Conservation (phyloP, 176 grass and related monocot genomes). For the Oryza nivara region DNA sequence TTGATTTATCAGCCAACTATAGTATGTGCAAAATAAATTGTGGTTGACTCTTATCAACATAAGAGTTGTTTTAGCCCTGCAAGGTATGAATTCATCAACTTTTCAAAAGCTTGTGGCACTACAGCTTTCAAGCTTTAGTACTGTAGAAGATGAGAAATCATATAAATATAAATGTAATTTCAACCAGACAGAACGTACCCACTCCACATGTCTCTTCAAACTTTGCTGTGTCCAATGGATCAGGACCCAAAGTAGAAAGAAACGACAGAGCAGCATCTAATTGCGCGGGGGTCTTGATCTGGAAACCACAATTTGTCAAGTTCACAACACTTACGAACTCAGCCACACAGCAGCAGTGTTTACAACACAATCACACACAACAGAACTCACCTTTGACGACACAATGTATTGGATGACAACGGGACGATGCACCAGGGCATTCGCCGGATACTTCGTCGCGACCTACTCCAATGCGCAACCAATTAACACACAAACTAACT, state of each 20-base stretch:
- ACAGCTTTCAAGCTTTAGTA: neutral
- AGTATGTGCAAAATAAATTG: neutral
- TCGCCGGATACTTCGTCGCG: slow-evolving; percentile 57
- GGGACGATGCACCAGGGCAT: slow-evolving; percentile 52
- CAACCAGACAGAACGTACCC: slow-evolving; percentile 35
- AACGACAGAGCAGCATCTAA: slow-evolving; percentile 61
- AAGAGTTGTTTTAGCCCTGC: neutral
- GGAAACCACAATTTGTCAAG: slow-evolving; percentile 17
- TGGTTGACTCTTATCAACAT: neutral
- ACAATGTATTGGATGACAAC: slow-evolving; percentile 53
- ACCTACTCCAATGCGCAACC: slow-evolving; percentile 37
- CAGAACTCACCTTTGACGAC: slow-evolving; percentile 41
- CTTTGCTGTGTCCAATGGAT: slow-evolving; percentile 48
- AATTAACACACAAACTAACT: slow-evolving; percentile 5
- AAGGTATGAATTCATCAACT: neutral
- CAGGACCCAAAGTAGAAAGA: slow-evolving; percentile 49
- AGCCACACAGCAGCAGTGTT: neutral
- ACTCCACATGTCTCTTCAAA: slow-evolving; percentile 67
- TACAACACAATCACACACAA: neutral
- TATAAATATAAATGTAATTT: neutral
- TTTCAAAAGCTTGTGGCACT: neutral
- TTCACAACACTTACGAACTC: neutral
- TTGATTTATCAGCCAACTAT: neutral
- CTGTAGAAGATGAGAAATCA: neutral
- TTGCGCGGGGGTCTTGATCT: slow-evolving; percentile 62